Base-by-base conservation (phyloP, 1,139 yeast species). In the Diutina scorzettiae region DNA sequence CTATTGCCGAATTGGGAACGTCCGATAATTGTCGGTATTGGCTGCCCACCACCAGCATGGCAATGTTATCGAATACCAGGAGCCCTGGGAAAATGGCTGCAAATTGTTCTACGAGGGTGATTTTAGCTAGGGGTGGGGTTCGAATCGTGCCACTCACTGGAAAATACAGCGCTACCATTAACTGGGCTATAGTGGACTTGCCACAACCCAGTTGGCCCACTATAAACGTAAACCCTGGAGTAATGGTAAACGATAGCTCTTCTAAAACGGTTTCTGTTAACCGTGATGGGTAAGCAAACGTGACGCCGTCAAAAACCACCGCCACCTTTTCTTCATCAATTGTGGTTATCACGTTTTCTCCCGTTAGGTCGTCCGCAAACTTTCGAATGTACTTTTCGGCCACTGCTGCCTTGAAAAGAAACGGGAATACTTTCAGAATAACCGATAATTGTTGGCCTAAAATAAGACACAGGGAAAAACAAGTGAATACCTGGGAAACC, bases 151-250 rank as follows among this genome's bases (percentile, higher is more conserved):
- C 89, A 1, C 16, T 6, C 0, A 56, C 46, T 1, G 69, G 62
- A 0, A 56, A 48, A 49, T 87, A 86, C 33, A 84, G 67, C 25
- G 73, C 73, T 46, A 81, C 56, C 2, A 91, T 52, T 3, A 91
- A 57, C 40, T 72, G 73, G 0, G 82, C 74, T 9, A 91, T 48
- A 0, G 97, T 83, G 0, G 96, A 86, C 56, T 91, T 91, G 0
- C 98, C 98, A 0, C 91, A 78, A 0, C 98, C 98, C 0, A 96
- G 86, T 47, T 71, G 69, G 0, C 98, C 98, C 41, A 91, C 72
- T 1, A 91, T 58, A 51, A 75, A 89, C 3, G 79, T 76, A 17
- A 74, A 55, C 32, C 63, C 51, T 1, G 73, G 70, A 0, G 16
- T 28, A 23, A 34, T 23, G 8, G 21, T 16, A 14, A 34, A 23